A percentile compares a stretch with the other conserved stretches of the same genome.
Evolutionary conservation across 495 filamentous ascomycete genomes (phyloP).

Genomic region (Hyaloscypha hepaticicola): DNA sequence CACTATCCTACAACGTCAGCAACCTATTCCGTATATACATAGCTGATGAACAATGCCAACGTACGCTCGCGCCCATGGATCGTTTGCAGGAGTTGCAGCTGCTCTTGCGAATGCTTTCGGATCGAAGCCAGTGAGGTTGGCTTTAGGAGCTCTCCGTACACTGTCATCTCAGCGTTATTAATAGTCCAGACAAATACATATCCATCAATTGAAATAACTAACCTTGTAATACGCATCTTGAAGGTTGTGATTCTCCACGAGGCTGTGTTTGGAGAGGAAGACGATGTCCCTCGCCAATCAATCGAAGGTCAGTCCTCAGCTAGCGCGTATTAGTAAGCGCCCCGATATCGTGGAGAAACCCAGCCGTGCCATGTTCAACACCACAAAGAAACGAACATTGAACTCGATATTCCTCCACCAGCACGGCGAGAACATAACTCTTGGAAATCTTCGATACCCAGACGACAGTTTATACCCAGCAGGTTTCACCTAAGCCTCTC

Average conservation of each 20-base stretch:
- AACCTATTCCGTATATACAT: neutral
- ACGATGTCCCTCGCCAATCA: neutral
- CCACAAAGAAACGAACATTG: neutral
- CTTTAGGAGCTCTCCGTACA: constrained; percentile 40
- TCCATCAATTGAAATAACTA: constrained; percentile 16
- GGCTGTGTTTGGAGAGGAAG: constrained; percentile 13
- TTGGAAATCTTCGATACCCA: neutral
- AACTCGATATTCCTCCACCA: neutral
- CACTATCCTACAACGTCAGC: constrained; percentile 49
- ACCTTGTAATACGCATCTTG: constrained; percentile 30
- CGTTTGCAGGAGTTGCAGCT: constrained; percentile 64
- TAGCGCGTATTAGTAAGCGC: constrained; percentile 16
- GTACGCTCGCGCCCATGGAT: constrained; percentile 65
- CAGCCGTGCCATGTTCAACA: constrained; percentile 24
- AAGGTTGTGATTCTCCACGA: constrained; percentile 21
- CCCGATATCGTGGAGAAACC: constrained; percentile 16
- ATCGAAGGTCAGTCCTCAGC: neutral
- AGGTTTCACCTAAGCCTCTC: constrained; percentile 1
- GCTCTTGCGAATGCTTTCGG: constrained; percentile 67
- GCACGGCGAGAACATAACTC: neutral
- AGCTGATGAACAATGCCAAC: neutral
- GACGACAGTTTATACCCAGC: neutral
- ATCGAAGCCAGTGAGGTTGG: constrained; percentile 85
- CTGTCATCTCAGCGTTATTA: constrained; percentile 3
- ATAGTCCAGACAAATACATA: neutral